These are phyloP conservation scores for Sporothrix sp. DNA, from an alignment of 2,329 filamentous ascomycete species.

Conservation along the genomic window DNA sequence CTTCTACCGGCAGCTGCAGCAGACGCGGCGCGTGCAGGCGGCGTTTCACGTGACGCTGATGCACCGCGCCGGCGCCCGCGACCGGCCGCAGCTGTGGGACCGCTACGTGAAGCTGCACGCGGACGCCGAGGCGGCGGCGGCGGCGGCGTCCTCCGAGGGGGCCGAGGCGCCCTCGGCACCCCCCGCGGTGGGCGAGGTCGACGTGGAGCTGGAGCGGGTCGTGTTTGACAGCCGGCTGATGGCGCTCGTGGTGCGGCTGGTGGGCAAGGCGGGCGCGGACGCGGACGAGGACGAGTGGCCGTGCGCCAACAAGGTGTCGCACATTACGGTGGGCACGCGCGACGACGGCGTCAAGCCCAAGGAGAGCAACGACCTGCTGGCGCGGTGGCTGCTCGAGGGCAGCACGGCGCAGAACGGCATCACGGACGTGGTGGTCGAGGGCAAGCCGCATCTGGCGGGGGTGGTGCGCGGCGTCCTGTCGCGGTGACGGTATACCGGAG, in stretches of 20 bases:
- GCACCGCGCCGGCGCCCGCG: slow-evolving; percentile 56
- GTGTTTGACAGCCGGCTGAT: slow-evolving; percentile 84
- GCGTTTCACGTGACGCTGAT: slow-evolving; percentile 92
- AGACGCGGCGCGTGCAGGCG: slow-evolving; percentile 65
- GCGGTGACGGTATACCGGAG: slow-evolving; percentile 1
- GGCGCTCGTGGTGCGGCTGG: slow-evolving; percentile 75
- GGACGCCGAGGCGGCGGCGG: slow-evolving; percentile 28
- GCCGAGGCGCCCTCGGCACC: too few relatives aligned
- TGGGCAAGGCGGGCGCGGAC: slow-evolving; percentile 36
- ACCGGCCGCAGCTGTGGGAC: slow-evolving; percentile 64
- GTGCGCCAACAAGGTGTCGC: slow-evolving; percentile 68
- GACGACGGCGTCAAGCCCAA: slow-evolving; percentile 70
- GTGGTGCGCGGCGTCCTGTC: slow-evolving; percentile 39
- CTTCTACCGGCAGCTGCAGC: slow-evolving; percentile 68
- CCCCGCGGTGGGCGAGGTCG: slow-evolving; percentile 49
- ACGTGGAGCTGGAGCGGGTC: slow-evolving; percentile 56
- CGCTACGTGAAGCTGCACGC: slow-evolving; percentile 55
- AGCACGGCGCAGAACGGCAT: slow-evolving; percentile 35
- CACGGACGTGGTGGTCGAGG: slow-evolving; percentile 39
- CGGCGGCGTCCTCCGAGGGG: too few relatives aligned
- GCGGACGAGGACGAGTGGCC: slow-evolving; percentile 40
- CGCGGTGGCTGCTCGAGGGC: slow-evolving; percentile 58
- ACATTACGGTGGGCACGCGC: slow-evolving; percentile 83
- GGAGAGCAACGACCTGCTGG: slow-evolving; percentile 82
- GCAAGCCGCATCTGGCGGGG: slow-evolving; percentile 38